Percentiles rank a stretch among this genome's conserved stretches.
phyloP scores from a whole-genome alignment of 352 stramenopile species.

The Thalassiosira exigua region DNA sequence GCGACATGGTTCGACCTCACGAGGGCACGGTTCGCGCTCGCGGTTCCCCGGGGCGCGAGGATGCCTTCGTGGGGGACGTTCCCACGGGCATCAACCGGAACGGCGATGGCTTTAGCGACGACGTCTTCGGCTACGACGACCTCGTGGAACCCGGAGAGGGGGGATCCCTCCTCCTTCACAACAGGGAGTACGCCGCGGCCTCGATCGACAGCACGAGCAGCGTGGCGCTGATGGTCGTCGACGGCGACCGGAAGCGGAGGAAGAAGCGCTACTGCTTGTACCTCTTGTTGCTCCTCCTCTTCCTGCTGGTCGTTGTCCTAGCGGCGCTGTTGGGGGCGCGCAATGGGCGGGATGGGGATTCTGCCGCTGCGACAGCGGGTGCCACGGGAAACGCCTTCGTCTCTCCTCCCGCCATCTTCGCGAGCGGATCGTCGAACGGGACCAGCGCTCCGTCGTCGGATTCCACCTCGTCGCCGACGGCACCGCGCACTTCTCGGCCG shows the following conservation, averaged over 20 bases:
- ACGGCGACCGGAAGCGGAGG: not conserved
- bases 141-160: no score
- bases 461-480: conserved; percentile 12
- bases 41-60: not conserved
- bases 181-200: no score
- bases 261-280: conserved; percentile 12
- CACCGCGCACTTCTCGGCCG: conserved; percentile 2
- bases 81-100: not conserved
- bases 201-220: no score
- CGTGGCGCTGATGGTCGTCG: not conserved
- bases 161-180: no score
- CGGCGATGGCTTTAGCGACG: not conserved
- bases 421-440: no score
- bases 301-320: conserved; percentile 24
- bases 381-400: not conserved
- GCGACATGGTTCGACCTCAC: no score
- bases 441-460: not conserved
- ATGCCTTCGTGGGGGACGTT: conserved; percentile 19
- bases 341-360: not conserved
- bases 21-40: no score
- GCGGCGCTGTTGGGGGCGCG: conserved; percentile 19
- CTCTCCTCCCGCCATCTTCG: not conserved
- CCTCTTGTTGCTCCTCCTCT: conserved; percentile 14
- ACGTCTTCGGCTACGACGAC: not conserved
- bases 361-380: not conserved